Percentiles rank a stretch among this genome's conserved stretches.
Evolutionary conservation across 1,284 basidiomycete genomes (phyloP).

Genomic region (Xerocomus nothofagi): DNA sequence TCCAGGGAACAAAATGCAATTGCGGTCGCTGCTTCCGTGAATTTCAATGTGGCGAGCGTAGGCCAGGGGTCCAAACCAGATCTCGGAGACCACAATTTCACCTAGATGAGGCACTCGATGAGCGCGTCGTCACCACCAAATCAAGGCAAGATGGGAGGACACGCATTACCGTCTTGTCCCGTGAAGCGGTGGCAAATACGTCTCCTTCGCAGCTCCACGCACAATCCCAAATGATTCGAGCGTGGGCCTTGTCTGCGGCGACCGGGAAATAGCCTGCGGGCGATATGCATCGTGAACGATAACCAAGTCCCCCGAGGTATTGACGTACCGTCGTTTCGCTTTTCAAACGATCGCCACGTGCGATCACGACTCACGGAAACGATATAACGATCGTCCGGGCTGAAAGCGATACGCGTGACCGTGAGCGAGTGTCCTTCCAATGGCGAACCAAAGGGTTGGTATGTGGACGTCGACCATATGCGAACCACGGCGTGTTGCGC

Average conservation of each 20-base stretch:
- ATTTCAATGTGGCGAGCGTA: constrained; percentile 54
- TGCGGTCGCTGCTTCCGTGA: constrained; percentile 67
- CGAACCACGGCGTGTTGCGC: constrained; percentile 89
- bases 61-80: constrained; percentile 46
- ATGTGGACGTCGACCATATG: constrained; percentile 73
- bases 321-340: constrained; percentile 41
- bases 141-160: neutral
- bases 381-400: constrained; percentile 75
- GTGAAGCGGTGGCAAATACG: constrained; percentile 89
- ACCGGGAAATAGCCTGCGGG: constrained; percentile 57
- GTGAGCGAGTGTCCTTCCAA: constrained; percentile 87
- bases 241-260: constrained; percentile 81
- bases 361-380: constrained; percentile 90
- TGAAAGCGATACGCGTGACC: constrained; percentile 89
- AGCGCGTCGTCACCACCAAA: neutral
- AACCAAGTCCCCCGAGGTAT: neutral
- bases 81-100: constrained; percentile 65
- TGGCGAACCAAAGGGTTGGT: constrained; percentile 68
- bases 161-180: constrained; percentile 87
- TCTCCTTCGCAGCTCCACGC: constrained; percentile 76
- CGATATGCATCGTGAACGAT: neutral
- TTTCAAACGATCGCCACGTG: constrained; percentile 85
- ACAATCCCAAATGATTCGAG: constrained; percentile 95
- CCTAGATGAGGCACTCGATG: constrained; percentile 41
- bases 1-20: constrained; percentile 57